Conservation (phyloP, 441 rosid genomes). For the Euphorbia schlechtendalii region DNA sequence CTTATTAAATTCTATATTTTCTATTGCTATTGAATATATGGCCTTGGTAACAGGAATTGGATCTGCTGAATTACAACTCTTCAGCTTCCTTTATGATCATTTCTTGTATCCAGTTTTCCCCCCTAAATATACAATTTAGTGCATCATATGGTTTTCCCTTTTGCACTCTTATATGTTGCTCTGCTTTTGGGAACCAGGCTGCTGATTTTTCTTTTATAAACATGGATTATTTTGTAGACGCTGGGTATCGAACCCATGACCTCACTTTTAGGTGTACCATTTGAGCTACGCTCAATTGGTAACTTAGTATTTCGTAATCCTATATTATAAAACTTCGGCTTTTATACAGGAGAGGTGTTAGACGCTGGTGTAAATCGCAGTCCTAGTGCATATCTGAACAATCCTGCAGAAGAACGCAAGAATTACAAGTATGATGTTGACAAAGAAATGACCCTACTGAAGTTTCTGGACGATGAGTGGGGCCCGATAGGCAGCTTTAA, state of each 20-base stretch:
- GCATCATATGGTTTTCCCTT: constrained; percentile 1
- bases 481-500: constrained; percentile 94
- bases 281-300: too few relatives aligned
- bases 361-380: constrained; percentile 91
- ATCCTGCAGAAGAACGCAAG: constrained; percentile 61
- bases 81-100: neutral
- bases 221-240: too few relatives aligned
- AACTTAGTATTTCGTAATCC: too few relatives aligned
- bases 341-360: constrained; percentile 63
- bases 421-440: constrained; percentile 74
- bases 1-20: neutral
- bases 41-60: neutral
- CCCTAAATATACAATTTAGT: neutral
- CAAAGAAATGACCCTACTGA: constrained; percentile 89
- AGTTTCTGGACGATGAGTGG: constrained; percentile 87
- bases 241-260: too few relatives aligned
- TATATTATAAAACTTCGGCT: too few relatives aligned
- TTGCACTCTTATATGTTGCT: neutral
- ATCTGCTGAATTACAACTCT: neutral
- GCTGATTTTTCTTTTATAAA: too few relatives aligned
- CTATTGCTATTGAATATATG: neutral
- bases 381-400: constrained; percentile 91
- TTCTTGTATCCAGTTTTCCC: neutral
- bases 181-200: too few relatives aligned
- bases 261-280: too few relatives aligned